Evolutionary conservation across 2,329 filamentous ascomycete genomes (phyloP).

Genomic region (Emericellopsis cladophorae): DNA sequence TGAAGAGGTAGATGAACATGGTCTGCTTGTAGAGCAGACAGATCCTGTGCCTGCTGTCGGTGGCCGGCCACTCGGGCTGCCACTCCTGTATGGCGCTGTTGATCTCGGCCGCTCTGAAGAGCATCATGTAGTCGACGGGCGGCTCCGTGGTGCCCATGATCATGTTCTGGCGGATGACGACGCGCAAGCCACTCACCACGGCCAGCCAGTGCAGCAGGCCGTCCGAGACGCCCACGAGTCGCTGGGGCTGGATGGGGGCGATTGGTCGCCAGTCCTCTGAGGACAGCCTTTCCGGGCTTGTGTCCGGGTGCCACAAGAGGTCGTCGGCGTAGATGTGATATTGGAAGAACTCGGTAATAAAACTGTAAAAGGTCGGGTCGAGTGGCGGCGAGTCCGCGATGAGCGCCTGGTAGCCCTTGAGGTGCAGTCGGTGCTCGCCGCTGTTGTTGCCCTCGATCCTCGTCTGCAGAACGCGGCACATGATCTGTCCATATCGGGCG

Average conservation of each 20-base stretch:
- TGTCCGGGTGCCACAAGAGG: slow-evolving; percentile 36
- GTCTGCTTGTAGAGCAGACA: slow-evolving; percentile 51
- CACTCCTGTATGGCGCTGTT: slow-evolving; percentile 63
- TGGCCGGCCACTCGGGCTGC: slow-evolving; percentile 49
- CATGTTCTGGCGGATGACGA: slow-evolving; percentile 59
- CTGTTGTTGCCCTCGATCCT: slow-evolving; percentile 40
- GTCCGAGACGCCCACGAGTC: slow-evolving; percentile 71
- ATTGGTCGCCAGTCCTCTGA: slow-evolving; percentile 29
- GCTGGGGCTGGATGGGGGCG: slow-evolving; percentile 29
- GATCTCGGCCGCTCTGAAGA: slow-evolving; percentile 64
- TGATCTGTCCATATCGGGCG: slow-evolving; percentile 49
- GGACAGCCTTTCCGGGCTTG: slow-evolving; percentile 21
- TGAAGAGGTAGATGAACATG: slow-evolving; percentile 52
- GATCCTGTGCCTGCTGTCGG: slow-evolving; percentile 43
- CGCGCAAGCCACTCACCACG: slow-evolving; percentile 65
- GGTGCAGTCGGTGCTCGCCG: slow-evolving; percentile 69
- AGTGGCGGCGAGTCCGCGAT: slow-evolving; percentile 49
- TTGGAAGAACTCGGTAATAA: slow-evolving; percentile 69
- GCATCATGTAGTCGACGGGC: slow-evolving; percentile 57
- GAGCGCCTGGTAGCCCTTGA: slow-evolving; percentile 62
- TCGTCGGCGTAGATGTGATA: slow-evolving; percentile 65
- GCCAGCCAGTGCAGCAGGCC: slow-evolving; percentile 69
- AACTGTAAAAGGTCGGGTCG: slow-evolving; percentile 51
- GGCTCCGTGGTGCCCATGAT: slow-evolving; percentile 43
- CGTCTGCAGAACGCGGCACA: slow-evolving; percentile 47